Conservation (phyloP, 1,284 basidiomycete genomes). For the Trametes versicolor region DNA sequence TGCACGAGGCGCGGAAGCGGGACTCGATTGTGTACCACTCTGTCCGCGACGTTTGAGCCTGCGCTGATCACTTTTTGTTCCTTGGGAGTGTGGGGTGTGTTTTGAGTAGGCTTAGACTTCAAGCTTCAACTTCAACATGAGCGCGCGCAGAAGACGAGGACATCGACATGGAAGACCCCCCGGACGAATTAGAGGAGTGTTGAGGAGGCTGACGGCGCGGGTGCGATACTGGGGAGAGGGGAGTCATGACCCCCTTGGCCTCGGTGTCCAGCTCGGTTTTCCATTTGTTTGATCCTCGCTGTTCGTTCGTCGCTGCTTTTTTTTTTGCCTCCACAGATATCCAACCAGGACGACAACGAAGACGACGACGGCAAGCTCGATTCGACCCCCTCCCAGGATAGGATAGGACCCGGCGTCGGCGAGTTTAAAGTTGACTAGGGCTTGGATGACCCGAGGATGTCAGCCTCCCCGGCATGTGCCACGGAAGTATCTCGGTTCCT, state of each 20-base stretch:
- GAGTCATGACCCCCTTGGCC: conserved; percentile 1
- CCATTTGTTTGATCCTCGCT: neutral
- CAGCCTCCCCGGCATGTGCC: conserved; percentile 1
- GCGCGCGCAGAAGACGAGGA: neutral
- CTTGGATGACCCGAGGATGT: neutral
- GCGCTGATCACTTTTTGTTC: neutral
- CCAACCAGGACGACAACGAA: neutral
- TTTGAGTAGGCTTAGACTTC: neutral
- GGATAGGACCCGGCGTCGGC: neutral
- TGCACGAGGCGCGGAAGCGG: neutral
- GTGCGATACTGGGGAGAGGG: neutral
- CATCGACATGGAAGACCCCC: neutral
- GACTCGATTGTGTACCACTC: conserved; percentile 5
- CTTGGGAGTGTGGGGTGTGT: neutral
- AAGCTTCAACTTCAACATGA: neutral
- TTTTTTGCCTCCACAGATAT: neutral
- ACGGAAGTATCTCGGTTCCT: neutral
- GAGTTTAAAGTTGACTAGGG: neutral
- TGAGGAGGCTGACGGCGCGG: neutral
- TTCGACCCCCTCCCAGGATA: neutral
- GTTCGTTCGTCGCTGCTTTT: neutral
- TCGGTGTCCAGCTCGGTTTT: neutral
- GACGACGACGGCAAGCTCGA: neutral
- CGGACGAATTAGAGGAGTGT: neutral
- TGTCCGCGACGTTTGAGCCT: neutral